Evolutionary conservation across 768 basidiomycete genomes (phyloP), one percentile per base, ranked within the genome.

Genomic region (Podaxis sp.): DNA sequence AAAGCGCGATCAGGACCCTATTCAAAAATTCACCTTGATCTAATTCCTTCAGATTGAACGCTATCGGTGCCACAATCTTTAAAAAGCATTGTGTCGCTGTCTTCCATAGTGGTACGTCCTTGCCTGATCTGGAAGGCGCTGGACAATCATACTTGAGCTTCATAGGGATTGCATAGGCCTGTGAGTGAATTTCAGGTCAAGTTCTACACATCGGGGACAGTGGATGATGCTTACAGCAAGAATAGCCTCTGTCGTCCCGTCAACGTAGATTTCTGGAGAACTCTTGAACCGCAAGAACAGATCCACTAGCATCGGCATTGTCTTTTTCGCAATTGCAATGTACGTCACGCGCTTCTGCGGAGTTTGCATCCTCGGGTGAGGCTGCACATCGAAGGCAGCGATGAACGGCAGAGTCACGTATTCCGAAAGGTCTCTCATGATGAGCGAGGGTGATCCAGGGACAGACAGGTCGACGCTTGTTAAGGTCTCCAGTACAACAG

Each of bases 141-240:
- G 96, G 96, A 72, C 96, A 97, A 38, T 96, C 94, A 66, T 98
- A 96, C 74, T 96, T 96, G 65, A 98, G 77, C 70, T 95, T 94
- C 71, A 98, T 86, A 1, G 96, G 95, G 37, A 96, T 89, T 3
- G 91, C 85, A 68, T 92, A 95, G 0, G 94, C 90, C 91, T 94
- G 27, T 11, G 57, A 29, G 17, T 19, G 43, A 5, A 19, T 19
- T 46, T 55, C 11, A 37, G 25, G 19, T 57, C 58, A 47, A 37
- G 47, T 33, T 25, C 41, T 12, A 57, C 13, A 15, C 41, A 24
- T 43, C 37, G 12, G 41, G 33, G 41, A 38, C 33, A 17, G 5
- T n/a, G 3, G 33, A 29, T 56, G 6, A 25, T 12, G 71, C 87
- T 64, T 66, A 94, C 94, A 25, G 89, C 85, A 29, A 96, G 72